Conservation (phyloP, 1,284 basidiomycete species). For the Ceratobasidium sp. region DNA sequence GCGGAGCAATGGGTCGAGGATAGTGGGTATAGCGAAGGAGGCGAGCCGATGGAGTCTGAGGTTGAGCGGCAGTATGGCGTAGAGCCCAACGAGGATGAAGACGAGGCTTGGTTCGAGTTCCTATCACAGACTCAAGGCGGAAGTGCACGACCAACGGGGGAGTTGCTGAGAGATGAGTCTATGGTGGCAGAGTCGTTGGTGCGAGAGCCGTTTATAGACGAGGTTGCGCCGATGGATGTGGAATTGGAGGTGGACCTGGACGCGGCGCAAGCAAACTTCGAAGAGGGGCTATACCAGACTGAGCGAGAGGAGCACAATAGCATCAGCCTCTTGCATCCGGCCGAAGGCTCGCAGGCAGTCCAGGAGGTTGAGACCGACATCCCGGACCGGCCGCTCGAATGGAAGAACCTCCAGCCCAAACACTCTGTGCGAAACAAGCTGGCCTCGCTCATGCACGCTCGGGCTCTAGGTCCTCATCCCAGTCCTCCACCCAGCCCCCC, state of each 20-base stretch:
- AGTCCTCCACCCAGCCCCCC: background rate
- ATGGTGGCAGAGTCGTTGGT: background rate
- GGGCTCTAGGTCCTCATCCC: background rate
- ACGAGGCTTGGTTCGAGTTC: constrained; percentile 9
- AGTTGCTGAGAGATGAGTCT: background rate
- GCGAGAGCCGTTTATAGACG: background rate
- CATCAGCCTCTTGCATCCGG: too few species aligned
- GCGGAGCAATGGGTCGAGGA: constrained; percentile 1
- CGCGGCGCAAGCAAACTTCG: too few species aligned
- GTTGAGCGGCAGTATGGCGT: too few species aligned
- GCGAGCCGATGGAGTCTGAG: constrained; percentile 6
- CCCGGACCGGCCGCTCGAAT: background rate
- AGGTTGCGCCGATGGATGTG: background rate
- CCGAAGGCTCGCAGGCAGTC: too few species aligned
- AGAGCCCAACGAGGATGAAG: background rate
- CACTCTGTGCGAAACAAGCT: constrained; percentile 16
- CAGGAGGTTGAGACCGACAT: too few species aligned
- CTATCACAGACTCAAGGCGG: background rate
- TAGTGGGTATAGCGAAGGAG: constrained; percentile 3
- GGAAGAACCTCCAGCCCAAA: constrained; percentile 4
- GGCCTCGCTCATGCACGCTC: constrained; percentile 8
- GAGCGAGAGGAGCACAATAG: too few species aligned
- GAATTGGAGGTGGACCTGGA: too few species aligned
- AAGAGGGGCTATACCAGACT: too few species aligned
- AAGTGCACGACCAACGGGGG: background rate